phyloP scores from a whole-genome alignment of 345 rosid species.

The Bruguiera parviflora region DNA sequence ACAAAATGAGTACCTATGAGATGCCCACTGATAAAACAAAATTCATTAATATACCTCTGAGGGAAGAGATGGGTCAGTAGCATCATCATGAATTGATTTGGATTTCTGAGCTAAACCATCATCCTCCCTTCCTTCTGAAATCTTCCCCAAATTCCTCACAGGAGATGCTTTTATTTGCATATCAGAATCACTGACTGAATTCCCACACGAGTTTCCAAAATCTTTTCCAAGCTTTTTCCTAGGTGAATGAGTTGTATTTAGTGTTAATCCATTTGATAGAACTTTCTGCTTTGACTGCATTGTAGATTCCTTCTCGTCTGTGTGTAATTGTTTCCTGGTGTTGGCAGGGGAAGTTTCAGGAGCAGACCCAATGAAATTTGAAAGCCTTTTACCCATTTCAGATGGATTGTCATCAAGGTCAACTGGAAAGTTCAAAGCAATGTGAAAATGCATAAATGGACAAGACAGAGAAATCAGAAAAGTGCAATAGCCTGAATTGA shows the following conservation, averaged over 20 bases:
- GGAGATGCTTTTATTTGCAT: conserved; percentile 21
- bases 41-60: conserved; percentile 53
- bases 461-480: conserved; percentile 10
- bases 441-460: conserved; percentile 1
- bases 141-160: conserved; percentile 28
- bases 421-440: conserved; percentile 41
- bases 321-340: conserved; percentile 34
- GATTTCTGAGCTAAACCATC: conserved; percentile 37
- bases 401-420: conserved; percentile 61
- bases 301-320: conserved; percentile 46
- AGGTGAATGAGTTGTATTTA: conserved; percentile 32
- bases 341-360: conserved; percentile 36
- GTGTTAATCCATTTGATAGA: conserved; percentile 32
- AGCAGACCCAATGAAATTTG: conserved; percentile 35
- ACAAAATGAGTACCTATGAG: background rate
- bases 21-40: background rate
- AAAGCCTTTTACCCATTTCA: conserved; percentile 38
- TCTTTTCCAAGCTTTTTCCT: conserved; percentile 40
- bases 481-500: conserved; percentile 15
- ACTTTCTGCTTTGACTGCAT: conserved; percentile 32
- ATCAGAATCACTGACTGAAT: conserved; percentile 34
- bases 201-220: conserved; percentile 31
- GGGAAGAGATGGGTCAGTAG: conserved; percentile 52
- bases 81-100: conserved; percentile 38
- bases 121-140: conserved; percentile 38